Evolutionary conservation across 2,329 filamentous ascomycete species (phyloP), one percentile per base, ranked within the genome.

Genomic region (Cordyceps pruinosa): DNA sequence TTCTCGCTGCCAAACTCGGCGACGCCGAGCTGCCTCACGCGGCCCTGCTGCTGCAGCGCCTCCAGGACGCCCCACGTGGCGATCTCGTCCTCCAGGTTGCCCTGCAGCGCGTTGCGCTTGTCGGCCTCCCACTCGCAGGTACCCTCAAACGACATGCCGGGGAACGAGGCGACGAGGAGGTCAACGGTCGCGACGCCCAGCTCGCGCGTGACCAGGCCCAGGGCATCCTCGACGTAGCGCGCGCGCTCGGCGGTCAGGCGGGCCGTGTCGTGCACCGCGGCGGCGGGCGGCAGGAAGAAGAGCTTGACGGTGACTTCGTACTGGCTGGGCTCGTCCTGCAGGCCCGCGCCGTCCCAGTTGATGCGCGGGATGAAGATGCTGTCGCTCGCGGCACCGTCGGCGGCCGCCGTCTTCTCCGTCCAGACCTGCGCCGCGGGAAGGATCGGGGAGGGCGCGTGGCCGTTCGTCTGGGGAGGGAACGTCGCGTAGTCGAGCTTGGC

Each of bases 301-400:
- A 99, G 75, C 74, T 99, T 99, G 60, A 94, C 87, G 1, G 93
- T 97, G 66, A 97, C 91, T 68, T 97, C 91, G 75, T 99, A 99
- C 64, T 91, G 86, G 59, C 82, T 78, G 26, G 87, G 79, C 64
- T 96, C 91, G 68, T 99, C 91, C 68, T 99, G 79, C 46, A 99
- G 77, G 0, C 88, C 87, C 4, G 83, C 84, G 30, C 81, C 75
- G 13, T 82, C 77, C 77, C 87, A 89, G 70, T 90, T 84, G 68
- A 93, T 84, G 41, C 87, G 82, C 47, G 93, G 93, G 41, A 97
- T 82, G 68, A 88, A 93, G 46, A 93, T 78, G 5, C 79, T 78
- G 26, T 21, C 19, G n/a, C 13, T n/a, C 10, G 12, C 44, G 49
- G 77, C 76, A 41, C 75, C 78, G 46, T 84, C 78, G 52, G 21